Base-by-base conservation (phyloP, 2,329 filamentous ascomycete genomes). In the Colletotrichum tropicale region DNA sequence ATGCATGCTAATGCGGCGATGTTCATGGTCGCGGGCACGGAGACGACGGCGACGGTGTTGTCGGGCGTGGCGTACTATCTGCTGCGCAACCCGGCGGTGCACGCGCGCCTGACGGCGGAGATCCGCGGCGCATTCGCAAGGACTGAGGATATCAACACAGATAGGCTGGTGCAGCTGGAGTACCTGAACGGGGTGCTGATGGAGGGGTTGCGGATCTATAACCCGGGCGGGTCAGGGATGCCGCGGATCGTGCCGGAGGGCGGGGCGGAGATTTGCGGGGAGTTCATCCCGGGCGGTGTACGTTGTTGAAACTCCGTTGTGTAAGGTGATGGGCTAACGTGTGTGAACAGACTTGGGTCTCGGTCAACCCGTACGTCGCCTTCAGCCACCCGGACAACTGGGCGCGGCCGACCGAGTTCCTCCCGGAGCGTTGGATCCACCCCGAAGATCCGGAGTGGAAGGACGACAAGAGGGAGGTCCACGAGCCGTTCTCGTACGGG, bases 401-500 rank as follows among this genome's bases (percentile, higher is more conserved):
- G 79, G 82, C 81, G 8, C 83, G 88, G 2, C 86, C 89, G 0
- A 80, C 85, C 30, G 79, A 79, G 0, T 91, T 86, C 78, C 81
- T 82, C 4, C 89, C 89, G 0, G 88, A 91, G 78, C 84, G 89
- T 0, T 91, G 87, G 71, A 61, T 76, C 7, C 64, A 68, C 34
- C n/a, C 58, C 7, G 28, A 67, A 18, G 78, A 80, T n/a, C 66
- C 71, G 7, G 55, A 68, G 28, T 65, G 65, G 67, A 48, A 26
- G 67, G 48, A 77, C n/a, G 89, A 91, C 74, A 84, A 82, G 52
- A 81, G 83, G 52, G 85, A 86, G 1, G 85, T 84, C 3, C 82
- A 88, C 70, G 86, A 89, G 79, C 86, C 89, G 3, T 90, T 91
- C 75, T 85, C 85, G 12, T 67, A 87, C 3, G 88, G 89, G 0